Evolutionary conservation across 305 asterid genomes (phyloP), one percentile per base, ranked within the genome.

Genomic region (Ilex paraguariensis): DNA sequence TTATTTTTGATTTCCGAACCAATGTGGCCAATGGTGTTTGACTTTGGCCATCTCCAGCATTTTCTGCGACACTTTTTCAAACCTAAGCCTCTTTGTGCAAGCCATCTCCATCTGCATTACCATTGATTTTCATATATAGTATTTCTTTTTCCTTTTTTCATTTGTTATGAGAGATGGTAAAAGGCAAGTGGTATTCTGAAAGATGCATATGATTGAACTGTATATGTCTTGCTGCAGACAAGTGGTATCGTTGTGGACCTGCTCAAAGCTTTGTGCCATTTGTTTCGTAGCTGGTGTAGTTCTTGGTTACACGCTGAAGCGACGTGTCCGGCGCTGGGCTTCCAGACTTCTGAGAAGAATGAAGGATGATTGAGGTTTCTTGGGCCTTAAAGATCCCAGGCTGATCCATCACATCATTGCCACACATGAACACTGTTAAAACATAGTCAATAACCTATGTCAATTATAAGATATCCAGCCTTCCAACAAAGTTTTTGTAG

Each of bases 261-360:
- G 95, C 79, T 81, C 97, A 59, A 87, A 90, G 88, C 82, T 90
- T 51, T 81, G 96, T 68, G 85, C 87, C 50, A 15, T 77, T 56
- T 87, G 75, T 81, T 90, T 90, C 72, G 77, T 90, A 75, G 95
- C 87, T 67, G 97, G 97, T 67, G 62, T 84, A 54, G 13, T 87
- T 64, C 79, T 73, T 46, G 97, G 96, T 60, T 91, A 81, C 78
- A 84, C 95, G 7, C 77, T 91, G 81, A 91, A 91, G 78, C 70
- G 78, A 57, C 86, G 87, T 17, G 95, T 91, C 55, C 77, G 76
- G 30, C 83, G 82, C 30, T 87, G 96, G 96, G 93, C 90, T 21
- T 79, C 91, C 32, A 86, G 56, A 63, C 68, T 90, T 64, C 79
- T 90, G 44, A 70, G 73, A 68, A 77, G 75, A 70, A 54, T 85